Base-by-base conservation (phyloP, 2,329 filamentous ascomycete genomes). In the Phialophora tarda region DNA sequence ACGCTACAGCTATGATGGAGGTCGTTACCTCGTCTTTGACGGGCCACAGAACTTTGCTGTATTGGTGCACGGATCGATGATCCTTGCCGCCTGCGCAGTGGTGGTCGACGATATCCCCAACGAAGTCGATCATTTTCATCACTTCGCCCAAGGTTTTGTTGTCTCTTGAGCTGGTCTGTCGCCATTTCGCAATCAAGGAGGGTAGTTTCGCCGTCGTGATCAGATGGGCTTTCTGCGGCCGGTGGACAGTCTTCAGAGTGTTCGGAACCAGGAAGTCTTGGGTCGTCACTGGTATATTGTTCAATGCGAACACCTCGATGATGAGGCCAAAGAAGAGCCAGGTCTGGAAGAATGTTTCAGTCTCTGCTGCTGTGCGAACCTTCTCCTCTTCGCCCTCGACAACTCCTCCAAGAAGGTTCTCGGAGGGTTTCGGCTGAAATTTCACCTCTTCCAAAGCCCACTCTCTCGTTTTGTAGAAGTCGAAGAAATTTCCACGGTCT, bases 261-360 rank as follows among this genome's bases (percentile, higher is more conserved):
- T 23, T 23, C 24, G 48, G 48, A 24, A 53, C 48, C 21, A 53
- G 48, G 12, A 53, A 53, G 21, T 53, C 48, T 53, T 53, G 23
- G 23, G 21, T 53, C 10, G 48, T 53, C 23, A 26, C 48, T 8
- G 21, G n/a, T 12, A 53, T 53, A 28, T 53, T 10, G 48, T 17
- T 53, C 48, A 26, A 26, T 12, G 48, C 48, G 26, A 53, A 53
- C 21, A 53, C 48, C 48, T 53, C 48, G 12, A 53, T 26, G 48
- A 53, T 53, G 8, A 53, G 48, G 21, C 48, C 48, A 26, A 53
- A 53, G 23, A 53, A 53, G 48, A 53, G 48, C 48, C 48, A 53
- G 48, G 48, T 53, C 26, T 53, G 48, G 8, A 53, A 53, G 26
- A 53, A 53, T 7, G 48, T 26, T 7, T 53, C 21, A 26, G n/a